These are phyloP conservation scores for Phyllosticta citribraziliensis DNA, from an alignment of 2,329 filamentous ascomycete genomes.

Conservation along the genomic window DNA sequence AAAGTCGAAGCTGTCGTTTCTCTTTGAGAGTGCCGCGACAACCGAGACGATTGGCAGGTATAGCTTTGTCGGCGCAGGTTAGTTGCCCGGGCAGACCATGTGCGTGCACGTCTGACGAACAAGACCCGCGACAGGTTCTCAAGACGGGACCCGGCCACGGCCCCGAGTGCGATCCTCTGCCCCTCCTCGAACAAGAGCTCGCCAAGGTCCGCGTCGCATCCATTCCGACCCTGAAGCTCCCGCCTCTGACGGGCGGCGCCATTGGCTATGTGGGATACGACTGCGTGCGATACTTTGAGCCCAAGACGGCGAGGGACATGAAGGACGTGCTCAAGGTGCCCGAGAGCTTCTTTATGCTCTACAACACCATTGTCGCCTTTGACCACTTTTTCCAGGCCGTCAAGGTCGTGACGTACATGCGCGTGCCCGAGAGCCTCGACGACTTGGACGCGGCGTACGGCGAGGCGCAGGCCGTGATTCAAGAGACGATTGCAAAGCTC, in stretches of 20 bases:
- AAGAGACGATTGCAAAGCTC: conserved; percentile 59
- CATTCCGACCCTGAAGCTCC: conserved; percentile 72
- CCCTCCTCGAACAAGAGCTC: conserved; percentile 71
- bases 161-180: conserved; percentile 72
- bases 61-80: conserved; percentile 81
- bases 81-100: conserved; percentile 21
- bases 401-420: conserved; percentile 87
- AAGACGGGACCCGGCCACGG: conserved; percentile 84
- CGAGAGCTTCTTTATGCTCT: conserved; percentile 94
- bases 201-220: conserved; percentile 68
- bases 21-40: conserved; percentile 88
- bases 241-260: conserved; percentile 80
- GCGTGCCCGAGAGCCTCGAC: conserved; percentile 45
- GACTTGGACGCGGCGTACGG: conserved; percentile 61
- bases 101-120: not conserved
- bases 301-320: conserved; percentile 81
- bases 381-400: conserved; percentile 90
- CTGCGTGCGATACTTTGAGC: conserved; percentile 95
- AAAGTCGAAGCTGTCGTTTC: conserved; percentile 72
- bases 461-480: conserved; percentile 54
- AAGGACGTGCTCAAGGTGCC: conserved; percentile 83
- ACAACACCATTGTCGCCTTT: conserved; percentile 86
- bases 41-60: conserved; percentile 91
- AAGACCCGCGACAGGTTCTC: conserved; percentile 64
- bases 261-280: conserved; percentile 97